Conservation (phyloP, 2,329 filamentous ascomycete genomes). For the Talaromyces sp. region DNA sequence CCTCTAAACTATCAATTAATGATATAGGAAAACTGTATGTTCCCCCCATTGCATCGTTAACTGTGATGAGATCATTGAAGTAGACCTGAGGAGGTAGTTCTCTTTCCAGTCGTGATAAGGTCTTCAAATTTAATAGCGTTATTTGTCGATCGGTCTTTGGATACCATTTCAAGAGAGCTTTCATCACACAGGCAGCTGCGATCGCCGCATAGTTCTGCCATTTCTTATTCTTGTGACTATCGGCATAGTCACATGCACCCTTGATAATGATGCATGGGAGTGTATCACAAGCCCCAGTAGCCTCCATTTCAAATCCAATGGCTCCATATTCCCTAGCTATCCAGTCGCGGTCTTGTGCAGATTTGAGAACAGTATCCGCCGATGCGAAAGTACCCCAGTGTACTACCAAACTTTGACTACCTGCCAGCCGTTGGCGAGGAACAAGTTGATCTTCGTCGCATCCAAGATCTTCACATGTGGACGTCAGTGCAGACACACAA, state of each 20-base stretch:
- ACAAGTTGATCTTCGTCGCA: not conserved
- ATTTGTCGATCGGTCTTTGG: not conserved
- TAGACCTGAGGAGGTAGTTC: not conserved
- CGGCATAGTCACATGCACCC: slow-evolving; percentile 1
- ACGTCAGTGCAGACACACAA: not conserved
- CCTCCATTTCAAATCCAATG: slow-evolving; percentile 30
- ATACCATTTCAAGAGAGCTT: slow-evolving; percentile 2
- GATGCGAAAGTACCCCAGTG: not conserved
- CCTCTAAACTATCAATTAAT: slow-evolving; percentile 7
- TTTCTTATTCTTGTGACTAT: slow-evolving; percentile 3
- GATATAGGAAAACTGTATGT: not conserved
- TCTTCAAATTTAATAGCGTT: too few relatives aligned
- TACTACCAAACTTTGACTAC: not conserved
- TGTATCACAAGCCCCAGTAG: slow-evolving; percentile 24
- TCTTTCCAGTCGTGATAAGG: too few relatives aligned
- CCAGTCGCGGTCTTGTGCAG: slow-evolving; percentile 2
- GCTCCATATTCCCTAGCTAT: slow-evolving; percentile 1
- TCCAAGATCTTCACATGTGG: not conserved
- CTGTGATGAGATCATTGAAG: not conserved
- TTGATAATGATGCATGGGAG: not conserved
- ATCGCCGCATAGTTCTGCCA: not conserved
- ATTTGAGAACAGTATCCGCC: slow-evolving; percentile 7
- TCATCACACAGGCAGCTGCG: not conserved
- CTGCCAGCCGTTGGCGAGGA: not conserved
- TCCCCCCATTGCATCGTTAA: slow-evolving; percentile 1